Conservation (phyloP, 345 rosid species). For the Zanthoxylum bungeanum region DNA sequence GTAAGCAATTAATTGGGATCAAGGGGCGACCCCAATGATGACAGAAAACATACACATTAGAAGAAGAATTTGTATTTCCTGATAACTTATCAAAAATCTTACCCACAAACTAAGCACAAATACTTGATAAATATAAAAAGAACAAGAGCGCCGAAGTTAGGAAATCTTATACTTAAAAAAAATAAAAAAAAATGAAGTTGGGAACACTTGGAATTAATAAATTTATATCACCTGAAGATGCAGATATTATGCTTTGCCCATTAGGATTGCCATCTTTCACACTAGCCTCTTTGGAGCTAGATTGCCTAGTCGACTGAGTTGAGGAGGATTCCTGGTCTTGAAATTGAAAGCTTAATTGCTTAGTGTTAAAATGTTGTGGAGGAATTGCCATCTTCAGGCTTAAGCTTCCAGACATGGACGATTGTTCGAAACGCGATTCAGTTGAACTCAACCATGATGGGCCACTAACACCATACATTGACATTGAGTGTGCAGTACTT, state of each 20-base stretch:
- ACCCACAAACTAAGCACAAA: background rate
- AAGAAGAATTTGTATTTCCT: background rate
- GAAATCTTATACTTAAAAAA: background rate
- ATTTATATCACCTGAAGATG: conserved; percentile 35
- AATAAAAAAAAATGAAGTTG: background rate
- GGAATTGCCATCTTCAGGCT: conserved; percentile 52
- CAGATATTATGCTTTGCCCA: conserved; percentile 24
- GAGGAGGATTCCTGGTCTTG: conserved; percentile 73
- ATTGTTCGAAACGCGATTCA: conserved; percentile 22
- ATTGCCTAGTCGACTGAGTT: conserved; percentile 67
- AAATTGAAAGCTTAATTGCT: conserved; percentile 43
- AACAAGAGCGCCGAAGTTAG: background rate
- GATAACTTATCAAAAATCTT: background rate
- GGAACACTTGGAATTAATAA: background rate
- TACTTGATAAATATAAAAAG: background rate
- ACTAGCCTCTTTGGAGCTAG: conserved; percentile 55
- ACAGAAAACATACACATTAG: background rate
- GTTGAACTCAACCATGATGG: conserved; percentile 42
- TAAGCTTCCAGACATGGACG: conserved; percentile 33
- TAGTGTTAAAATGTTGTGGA: conserved; percentile 33
- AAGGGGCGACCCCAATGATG: background rate
- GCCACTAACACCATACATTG: conserved; percentile 34
- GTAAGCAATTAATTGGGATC: background rate
- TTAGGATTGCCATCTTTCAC: conserved; percentile 39
- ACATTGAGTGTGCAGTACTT: conserved; percentile 21